These are phyloP conservation scores for Gymnopilus junonius DNA, from an alignment of 768 basidiomycete genomes.

Conservation along the genomic window DNA sequence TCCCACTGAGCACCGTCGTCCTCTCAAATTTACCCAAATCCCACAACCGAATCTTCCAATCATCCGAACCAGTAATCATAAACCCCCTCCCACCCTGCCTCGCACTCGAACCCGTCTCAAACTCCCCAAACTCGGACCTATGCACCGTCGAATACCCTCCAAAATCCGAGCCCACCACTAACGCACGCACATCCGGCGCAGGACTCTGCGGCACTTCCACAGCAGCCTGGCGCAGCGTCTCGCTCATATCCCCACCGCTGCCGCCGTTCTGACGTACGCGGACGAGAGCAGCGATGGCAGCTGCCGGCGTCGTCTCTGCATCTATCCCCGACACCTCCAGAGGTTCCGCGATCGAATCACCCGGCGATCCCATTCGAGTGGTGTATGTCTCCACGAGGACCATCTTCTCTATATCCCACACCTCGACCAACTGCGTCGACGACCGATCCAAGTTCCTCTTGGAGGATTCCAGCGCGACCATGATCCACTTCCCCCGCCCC, in stretches of 20 bases:
- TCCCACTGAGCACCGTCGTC: constrained; percentile 79
- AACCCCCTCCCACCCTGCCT: constrained; percentile 61
- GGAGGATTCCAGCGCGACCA: constrained; percentile 75
- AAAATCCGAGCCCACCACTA: constrained; percentile 78
- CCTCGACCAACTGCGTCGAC: constrained; percentile 69
- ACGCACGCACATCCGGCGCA: constrained; percentile 68
- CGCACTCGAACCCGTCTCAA: constrained; percentile 46
- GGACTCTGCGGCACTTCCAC: constrained; percentile 38
- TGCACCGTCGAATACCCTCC: constrained; percentile 66
- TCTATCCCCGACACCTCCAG: constrained; percentile 55
- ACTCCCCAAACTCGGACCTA: constrained; percentile 52
- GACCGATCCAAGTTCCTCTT: constrained; percentile 44
- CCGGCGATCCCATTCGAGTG: constrained; percentile 51
- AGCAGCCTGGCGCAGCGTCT: constrained; percentile 17
- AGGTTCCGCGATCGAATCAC: constrained; percentile 58
- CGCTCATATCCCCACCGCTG: constrained; percentile 17
- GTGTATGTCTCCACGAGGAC: constrained; percentile 80
- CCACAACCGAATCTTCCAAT: constrained; percentile 87
- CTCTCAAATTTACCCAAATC: constrained; percentile 76
- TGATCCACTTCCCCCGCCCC: constrained; percentile 88
- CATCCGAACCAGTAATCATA: constrained; percentile 89
- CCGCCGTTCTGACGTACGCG: constrained; percentile 56
- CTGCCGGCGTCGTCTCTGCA: constrained; percentile 66
- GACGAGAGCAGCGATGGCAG: constrained; percentile 82
- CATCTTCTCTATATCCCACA: constrained; percentile 91